A percentile compares a stretch with the other conserved stretches of the same genome.
Conservation (phyloP, 768 basidiomycete species). For the Lactifluus hygrophoroides region DNA sequence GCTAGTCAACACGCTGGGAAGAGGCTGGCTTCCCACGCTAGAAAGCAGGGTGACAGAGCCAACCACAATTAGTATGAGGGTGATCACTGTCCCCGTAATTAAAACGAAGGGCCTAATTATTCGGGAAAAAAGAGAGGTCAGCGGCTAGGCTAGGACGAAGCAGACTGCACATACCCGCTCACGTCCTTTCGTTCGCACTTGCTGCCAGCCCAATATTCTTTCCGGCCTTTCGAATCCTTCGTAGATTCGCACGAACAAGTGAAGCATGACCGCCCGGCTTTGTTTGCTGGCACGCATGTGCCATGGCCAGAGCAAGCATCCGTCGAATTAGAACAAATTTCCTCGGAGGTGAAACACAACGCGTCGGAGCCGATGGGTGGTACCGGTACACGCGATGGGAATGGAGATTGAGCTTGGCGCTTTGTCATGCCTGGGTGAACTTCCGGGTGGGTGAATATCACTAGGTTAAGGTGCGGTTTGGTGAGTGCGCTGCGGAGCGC, state of each 20-base stretch:
- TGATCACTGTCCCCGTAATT: constrained; percentile 57
- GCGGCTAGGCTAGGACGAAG: not conserved
- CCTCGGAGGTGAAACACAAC: constrained; percentile 49
- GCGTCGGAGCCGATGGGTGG: constrained; percentile 51
- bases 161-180: constrained; percentile 53
- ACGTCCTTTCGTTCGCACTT: constrained; percentile 73
- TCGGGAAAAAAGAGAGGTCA: not conserved
- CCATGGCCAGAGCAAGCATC: constrained; percentile 63
- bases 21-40: constrained; percentile 46
- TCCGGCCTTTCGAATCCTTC: constrained; percentile 45
- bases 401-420: constrained; percentile 34
- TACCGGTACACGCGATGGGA: constrained; percentile 39
- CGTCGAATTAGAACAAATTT: constrained; percentile 55
- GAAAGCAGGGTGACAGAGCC: constrained; percentile 62
- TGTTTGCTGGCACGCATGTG: constrained; percentile 49
- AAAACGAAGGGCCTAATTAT: constrained; percentile 62
- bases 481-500: constrained; percentile 38
- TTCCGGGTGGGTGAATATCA: constrained; percentile 42
- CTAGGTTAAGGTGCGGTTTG: constrained; percentile 38
- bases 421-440: constrained; percentile 22
- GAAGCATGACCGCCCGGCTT: constrained; percentile 48
- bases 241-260: constrained; percentile 40
- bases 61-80: constrained; percentile 54
- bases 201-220: constrained; percentile 64
- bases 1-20: constrained; percentile 70